Evolutionary conservation across 1,284 basidiomycete species (phyloP).

Genomic region (Boletus semigastroideus): DNA sequence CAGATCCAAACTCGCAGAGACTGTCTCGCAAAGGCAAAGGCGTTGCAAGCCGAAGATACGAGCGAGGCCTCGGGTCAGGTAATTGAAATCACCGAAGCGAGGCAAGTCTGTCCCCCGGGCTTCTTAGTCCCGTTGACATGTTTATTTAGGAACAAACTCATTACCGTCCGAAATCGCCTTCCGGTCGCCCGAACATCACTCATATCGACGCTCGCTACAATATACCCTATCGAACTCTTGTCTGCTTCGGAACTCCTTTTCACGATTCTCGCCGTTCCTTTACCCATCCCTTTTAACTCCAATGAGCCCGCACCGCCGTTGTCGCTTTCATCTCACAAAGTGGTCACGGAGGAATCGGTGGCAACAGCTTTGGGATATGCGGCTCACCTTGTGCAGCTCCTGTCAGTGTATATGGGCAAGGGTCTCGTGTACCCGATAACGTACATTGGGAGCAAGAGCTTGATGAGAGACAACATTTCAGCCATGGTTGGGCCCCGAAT

Average conservation of each 20-base stretch:
- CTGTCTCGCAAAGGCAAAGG: conserved; percentile 45
- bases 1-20: conserved; percentile 49
- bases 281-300: conserved; percentile 76
- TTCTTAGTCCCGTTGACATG: conserved; percentile 9
- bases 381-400: conserved; percentile 78
- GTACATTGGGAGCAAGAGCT: conserved; percentile 82
- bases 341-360: conserved; percentile 80
- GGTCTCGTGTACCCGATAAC: conserved; percentile 87
- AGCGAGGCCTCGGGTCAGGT: conserved; percentile 36
- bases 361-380: conserved; percentile 88
- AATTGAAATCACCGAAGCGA: conserved; percentile 25
- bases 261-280: conserved; percentile 77
- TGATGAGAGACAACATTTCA: conserved; percentile 88
- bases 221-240: conserved; percentile 87
- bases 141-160: conserved; percentile 43
- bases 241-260: conserved; percentile 82
- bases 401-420: conserved; percentile 77
- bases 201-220: conserved; percentile 71
- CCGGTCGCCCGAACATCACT: conserved; percentile 63
- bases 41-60: conserved; percentile 41
- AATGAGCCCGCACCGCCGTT: conserved; percentile 88
- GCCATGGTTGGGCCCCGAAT: conserved; percentile 92
- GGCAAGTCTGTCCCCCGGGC: conserved; percentile 13
- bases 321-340: conserved; percentile 59
- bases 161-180: conserved; percentile 48